These are phyloP conservation scores for Microdochium nivale DNA, from an alignment of 2,329 filamentous ascomycete species.

Conservation along the genomic window DNA sequence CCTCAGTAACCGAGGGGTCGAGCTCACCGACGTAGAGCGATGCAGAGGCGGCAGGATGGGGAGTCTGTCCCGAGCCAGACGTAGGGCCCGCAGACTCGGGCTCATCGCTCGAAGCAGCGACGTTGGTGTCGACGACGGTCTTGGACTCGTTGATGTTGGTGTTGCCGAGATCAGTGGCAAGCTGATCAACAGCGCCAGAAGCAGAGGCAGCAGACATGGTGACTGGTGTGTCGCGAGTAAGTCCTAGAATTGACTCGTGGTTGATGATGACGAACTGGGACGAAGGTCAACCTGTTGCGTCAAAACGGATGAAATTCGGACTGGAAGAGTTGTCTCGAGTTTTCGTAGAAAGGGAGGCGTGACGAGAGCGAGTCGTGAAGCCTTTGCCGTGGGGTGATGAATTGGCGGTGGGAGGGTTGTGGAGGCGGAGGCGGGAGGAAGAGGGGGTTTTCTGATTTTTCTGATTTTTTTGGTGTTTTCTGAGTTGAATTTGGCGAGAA, in stretches of 20 bases:
- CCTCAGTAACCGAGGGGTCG: conserved; percentile 94
- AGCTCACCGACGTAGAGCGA: conserved; percentile 99
- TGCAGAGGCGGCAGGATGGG: conserved; percentile 83
- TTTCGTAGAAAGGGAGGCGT: conserved; percentile 5
- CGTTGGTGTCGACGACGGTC: conserved; percentile 68
- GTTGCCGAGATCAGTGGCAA: conserved; percentile 69
- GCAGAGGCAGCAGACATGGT: conserved; percentile 55
- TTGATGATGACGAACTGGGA: background rate
- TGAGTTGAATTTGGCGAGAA: conserved; percentile 44
- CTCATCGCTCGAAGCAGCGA: conserved; percentile 48
- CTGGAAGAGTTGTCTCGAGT: conserved; percentile 6
- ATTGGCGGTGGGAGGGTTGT: background rate
- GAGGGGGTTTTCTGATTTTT: conserved; percentile 42
- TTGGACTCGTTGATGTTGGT: conserved; percentile 61
- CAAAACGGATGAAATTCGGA: background rate
- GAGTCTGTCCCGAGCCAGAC: conserved; percentile 60
- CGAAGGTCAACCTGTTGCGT: background rate
- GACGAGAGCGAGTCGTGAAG: background rate
- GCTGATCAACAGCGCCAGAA: conserved; percentile 65
- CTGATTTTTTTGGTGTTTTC: conserved; percentile 53
- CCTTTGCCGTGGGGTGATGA: background rate
- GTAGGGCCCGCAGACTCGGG: conserved; percentile 59
- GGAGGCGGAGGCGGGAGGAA: conserved; percentile 5
- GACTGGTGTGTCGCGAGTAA: conserved; percentile 14
- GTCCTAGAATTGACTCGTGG: conserved; percentile 8